Evolutionary conservation across 179 eudicot genomes (phyloP).

Genomic region (Silene coronaria): DNA sequence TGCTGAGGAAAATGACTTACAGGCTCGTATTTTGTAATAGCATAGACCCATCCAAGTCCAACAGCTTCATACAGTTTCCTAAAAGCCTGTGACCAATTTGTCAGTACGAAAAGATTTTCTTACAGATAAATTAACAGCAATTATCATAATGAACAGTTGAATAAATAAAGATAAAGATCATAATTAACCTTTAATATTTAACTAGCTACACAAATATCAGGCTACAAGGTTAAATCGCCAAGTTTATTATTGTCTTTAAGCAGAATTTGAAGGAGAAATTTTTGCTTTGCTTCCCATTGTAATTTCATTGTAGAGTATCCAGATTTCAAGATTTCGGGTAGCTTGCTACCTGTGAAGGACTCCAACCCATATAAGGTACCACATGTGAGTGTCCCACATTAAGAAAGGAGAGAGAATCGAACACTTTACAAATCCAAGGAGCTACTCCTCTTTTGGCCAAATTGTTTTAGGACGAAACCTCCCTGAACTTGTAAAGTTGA

Average conservation of each 20-base stretch:
- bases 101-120: conserved; percentile 2
- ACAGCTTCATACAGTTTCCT: conserved; percentile 88
- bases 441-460: too few relatives aligned
- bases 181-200: neutral
- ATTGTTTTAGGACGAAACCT: too few relatives aligned
- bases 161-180: neutral
- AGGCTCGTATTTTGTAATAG: conserved; percentile 83
- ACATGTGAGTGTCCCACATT: too few relatives aligned
- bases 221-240: neutral
- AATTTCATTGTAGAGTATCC: too few relatives aligned
- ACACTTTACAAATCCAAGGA: too few relatives aligned
- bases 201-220: neutral
- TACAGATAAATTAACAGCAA: neutral
- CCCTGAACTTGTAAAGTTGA: too few relatives aligned
- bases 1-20: conserved; percentile 39
- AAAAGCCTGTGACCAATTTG: conserved; percentile 53
- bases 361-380: too few relatives aligned
- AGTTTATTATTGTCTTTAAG: neutral
- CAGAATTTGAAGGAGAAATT: neutral
- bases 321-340: neutral
- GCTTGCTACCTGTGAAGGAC: neutral
- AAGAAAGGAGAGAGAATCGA: too few relatives aligned
- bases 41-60: conserved; percentile 94
- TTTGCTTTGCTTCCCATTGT: neutral
- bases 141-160: neutral